Base-by-base conservation (phyloP, 371 early-diverging fungal species). In the Apophysomyces sp. region DNA sequence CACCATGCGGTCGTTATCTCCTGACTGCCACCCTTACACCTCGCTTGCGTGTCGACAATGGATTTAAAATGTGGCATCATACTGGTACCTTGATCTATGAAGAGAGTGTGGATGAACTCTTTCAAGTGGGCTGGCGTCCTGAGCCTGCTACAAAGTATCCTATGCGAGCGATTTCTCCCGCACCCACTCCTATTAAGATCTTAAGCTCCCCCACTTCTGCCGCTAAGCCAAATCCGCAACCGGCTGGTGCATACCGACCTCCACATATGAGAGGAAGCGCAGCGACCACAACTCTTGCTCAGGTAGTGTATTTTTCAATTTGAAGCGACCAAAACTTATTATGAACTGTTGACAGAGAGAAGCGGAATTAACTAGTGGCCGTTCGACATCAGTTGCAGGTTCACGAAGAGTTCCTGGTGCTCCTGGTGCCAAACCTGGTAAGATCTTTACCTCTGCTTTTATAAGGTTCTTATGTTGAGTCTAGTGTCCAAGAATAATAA, bases 1-100 rank as follows among this genome's bases (percentile, higher is more conserved):
- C 86, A 27, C 97, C 98, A 15, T 92, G 94, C 76, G 96, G 98
- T 65, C 83, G 93, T 18, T 90, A 90, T 72, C 74, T 98, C 60
- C 78, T 98, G 82, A 94, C 96, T 16, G 92, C 97, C 27, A 97
- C 93, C 1, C 78, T 96, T 44, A 93, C 95, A 56, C 93, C 93
- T 52, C 89, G 97, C 55, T 82, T 98, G 63, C 93, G 97, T 69
- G 98, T 98, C 13, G 98, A 98, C 76, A 98, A 98, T 68, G 96
- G 98, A 3, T 91, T 94, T 75, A 92, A 92, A 60, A 82, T 98
- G 67, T 96, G 96, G 94, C 96, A 98, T 72, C 93, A 93, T 69
- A 85, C 90, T n/a, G 98, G 98, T 29, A 86, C 86, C 0, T 73
- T 96, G 56, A 86, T 96, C 34, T 89, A 91, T 68, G 69, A 85